Conservation (phyloP, 768 basidiomycete species). For the Mycena latifolia region DNA sequence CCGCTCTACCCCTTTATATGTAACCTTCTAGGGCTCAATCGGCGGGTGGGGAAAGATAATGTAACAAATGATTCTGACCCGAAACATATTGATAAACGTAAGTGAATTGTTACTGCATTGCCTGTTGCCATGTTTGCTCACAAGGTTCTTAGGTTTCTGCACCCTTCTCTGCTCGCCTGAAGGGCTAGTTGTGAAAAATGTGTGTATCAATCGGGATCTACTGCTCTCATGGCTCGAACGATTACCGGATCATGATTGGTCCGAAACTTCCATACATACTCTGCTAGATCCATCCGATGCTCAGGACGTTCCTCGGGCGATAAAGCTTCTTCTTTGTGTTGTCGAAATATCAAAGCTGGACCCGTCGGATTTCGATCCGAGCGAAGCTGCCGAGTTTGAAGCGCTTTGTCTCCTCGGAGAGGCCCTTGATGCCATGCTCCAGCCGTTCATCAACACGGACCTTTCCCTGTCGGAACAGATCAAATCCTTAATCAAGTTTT, state of each 20-base stretch:
- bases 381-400: not conserved
- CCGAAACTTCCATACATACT: not conserved
- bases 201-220: not conserved
- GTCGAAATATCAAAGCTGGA: not conserved
- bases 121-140: too few relatives aligned
- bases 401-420: not conserved
- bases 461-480: slow-evolving; percentile 3
- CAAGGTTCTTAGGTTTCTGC: too few relatives aligned
- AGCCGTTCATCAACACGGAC: not conserved
- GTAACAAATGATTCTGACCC: too few relatives aligned
- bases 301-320: slow-evolving; percentile 1
- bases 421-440: not conserved
- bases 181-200: not conserved
- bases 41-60: too few relatives aligned
- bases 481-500: not conserved
- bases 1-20: too few relatives aligned
- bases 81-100: too few relatives aligned
- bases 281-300: not conserved
- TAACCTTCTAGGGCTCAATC: too few relatives aligned
- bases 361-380: not conserved
- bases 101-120: too few relatives aligned
- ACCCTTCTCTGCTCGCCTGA: too few relatives aligned
- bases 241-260: slow-evolving; percentile 2
- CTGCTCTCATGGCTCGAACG: slow-evolving; percentile 4
- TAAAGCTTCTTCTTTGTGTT: not conserved